phyloP scores from a whole-genome alignment of 768 basidiomycete species.

The Lactifluus volemus region DNA sequence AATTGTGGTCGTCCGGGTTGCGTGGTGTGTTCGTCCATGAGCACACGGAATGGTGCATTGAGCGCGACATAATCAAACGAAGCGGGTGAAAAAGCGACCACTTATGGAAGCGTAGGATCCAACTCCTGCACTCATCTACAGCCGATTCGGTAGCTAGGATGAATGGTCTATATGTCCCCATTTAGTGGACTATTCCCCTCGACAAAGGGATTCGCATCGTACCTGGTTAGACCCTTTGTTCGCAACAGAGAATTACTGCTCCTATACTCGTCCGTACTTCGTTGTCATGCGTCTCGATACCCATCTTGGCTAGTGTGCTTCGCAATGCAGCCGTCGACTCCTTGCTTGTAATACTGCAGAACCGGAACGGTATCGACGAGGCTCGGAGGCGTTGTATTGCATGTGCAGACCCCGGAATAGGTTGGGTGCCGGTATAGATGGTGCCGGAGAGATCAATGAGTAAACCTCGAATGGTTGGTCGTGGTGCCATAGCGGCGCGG shows the following conservation, averaged over 20 bases:
- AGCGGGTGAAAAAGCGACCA: constrained; percentile 52
- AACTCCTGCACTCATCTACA: constrained; percentile 21
- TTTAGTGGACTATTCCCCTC: not conserved
- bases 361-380: constrained; percentile 34
- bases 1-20: not conserved
- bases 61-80: constrained; percentile 45
- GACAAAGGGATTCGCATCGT: not conserved
- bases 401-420: constrained; percentile 40
- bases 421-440: constrained; percentile 42
- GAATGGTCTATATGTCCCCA: constrained; percentile 28
- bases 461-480: constrained; percentile 39
- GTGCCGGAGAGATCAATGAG: constrained; percentile 66
- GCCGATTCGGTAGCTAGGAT: constrained; percentile 28
- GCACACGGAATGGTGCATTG: constrained; percentile 59
- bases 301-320: constrained; percentile 36
- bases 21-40: constrained; percentile 28
- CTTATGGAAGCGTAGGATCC: constrained; percentile 26
- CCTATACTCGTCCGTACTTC: constrained; percentile 62
- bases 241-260: constrained; percentile 41
- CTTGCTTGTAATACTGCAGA: constrained; percentile 66
- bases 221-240: constrained; percentile 36
- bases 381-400: constrained; percentile 32
- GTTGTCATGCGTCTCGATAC: constrained; percentile 34
- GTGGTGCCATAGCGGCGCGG: constrained; percentile 7
- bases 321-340: constrained; percentile 43